These are phyloP conservation scores for Bocquillonia castaneifolia DNA, from an alignment of 441 rosid species.

Conservation along the genomic window DNA sequence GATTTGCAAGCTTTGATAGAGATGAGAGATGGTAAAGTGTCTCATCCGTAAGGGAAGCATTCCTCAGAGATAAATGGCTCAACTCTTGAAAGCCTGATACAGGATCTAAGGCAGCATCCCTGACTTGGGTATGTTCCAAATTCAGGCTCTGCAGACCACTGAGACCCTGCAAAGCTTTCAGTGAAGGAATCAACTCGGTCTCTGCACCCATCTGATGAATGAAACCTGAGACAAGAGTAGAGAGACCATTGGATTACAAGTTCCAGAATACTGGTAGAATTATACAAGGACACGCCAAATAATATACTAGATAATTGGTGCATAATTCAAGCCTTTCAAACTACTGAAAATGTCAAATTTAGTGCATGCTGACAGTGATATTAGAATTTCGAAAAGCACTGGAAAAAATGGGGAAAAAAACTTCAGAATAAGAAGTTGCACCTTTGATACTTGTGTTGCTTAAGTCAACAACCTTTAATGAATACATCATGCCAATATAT, in stretches of 20 bases:
- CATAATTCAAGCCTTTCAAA: no score
- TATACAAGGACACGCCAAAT: not conserved
- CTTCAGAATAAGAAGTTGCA: slow-evolving; percentile 22
- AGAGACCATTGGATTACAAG: not conserved
- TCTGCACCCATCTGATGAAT: slow-evolving; percentile 34
- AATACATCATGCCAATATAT: slow-evolving; percentile 54
- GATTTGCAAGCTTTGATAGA: slow-evolving; percentile 50
- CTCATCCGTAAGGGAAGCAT: slow-evolving; percentile 60
- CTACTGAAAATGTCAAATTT: not conserved
- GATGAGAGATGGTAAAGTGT: slow-evolving; percentile 53
- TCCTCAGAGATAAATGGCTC: slow-evolving; percentile 52
- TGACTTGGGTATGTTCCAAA: slow-evolving; percentile 61
- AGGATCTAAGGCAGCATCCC: slow-evolving; percentile 49
- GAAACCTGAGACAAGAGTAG: slow-evolving; percentile 44
- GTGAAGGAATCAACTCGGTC: slow-evolving; percentile 33
- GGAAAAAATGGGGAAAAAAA: slow-evolving; percentile 12
- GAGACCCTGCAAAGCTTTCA: slow-evolving; percentile 52
- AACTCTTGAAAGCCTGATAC: slow-evolving; percentile 44
- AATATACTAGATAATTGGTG: not conserved
- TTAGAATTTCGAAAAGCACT: slow-evolving; percentile 34
- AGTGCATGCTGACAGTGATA: not conserved
- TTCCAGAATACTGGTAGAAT: not conserved
- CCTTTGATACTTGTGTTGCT: slow-evolving; percentile 75
- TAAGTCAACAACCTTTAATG: slow-evolving; percentile 59
- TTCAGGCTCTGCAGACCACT: slow-evolving; percentile 49